A percentile compares a stretch with the other conserved stretches of the same genome.
These are phyloP conservation scores for Ceratobasidium sp. DNA, from an alignment of 1,284 basidiomycete genomes.

Conservation along the genomic window DNA sequence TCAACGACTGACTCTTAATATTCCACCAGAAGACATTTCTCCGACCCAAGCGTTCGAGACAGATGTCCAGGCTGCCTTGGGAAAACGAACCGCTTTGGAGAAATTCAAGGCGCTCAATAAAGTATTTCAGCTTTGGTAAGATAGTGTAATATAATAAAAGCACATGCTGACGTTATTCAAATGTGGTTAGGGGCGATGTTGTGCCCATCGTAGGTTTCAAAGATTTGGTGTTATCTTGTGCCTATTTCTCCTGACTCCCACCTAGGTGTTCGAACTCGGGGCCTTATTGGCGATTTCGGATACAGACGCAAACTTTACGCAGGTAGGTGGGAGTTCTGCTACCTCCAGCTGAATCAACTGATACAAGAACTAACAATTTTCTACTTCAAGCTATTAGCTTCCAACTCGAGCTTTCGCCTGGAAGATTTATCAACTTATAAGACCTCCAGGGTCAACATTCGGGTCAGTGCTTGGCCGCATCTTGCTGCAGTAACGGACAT, in stretches of 20 bases:
- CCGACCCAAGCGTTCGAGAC: background rate
- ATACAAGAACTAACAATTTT: background rate
- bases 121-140: constrained; percentile 22
- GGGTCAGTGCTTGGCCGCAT: background rate
- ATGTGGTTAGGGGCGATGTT: constrained; percentile 30
- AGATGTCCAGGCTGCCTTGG: constrained; percentile 10
- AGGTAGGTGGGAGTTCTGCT: background rate
- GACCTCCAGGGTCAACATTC: constrained; percentile 3
- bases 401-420: background rate
- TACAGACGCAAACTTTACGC: background rate
- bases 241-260: background rate
- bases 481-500: no score
- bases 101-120: constrained; percentile 21
- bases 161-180: background rate
- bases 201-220: constrained; percentile 27
- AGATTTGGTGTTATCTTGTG: background rate
- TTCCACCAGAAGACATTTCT: background rate
- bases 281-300: constrained; percentile 25
- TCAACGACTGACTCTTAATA: constrained; percentile 9
- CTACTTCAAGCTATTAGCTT: background rate
- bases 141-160: background rate
- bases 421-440: background rate
- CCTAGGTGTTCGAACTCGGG: constrained; percentile 32
- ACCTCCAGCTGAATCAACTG: no score
- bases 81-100: background rate